A percentile compares a stretch with the other conserved stretches of the same genome.
These are phyloP conservation scores for Isochrysis galbana DNA, from an alignment of 78 protist genomes.

Conservation along the genomic window DNA sequence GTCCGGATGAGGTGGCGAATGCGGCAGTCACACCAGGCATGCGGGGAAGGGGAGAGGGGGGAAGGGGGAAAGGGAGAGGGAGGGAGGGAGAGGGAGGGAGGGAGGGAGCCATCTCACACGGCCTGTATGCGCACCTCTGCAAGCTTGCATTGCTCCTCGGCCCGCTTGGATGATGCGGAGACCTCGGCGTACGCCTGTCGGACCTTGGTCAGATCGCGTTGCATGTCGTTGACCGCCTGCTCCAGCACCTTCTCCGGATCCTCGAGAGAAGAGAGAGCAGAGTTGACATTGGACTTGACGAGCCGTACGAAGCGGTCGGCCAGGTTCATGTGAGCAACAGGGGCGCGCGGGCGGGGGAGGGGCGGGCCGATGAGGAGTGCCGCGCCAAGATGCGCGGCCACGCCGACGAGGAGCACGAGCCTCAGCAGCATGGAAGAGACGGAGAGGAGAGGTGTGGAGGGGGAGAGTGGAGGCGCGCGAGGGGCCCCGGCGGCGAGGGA, in stretches of 20 bases:
- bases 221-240: slow-evolving; percentile 28
- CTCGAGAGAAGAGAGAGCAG: not conserved
- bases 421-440: too few species aligned
- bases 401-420: too few species aligned
- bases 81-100: not conserved
- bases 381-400: too few species aligned
- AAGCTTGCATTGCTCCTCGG: not conserved
- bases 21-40: not conserved
- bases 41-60: not conserved
- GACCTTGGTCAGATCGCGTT: not conserved
- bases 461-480: too few species aligned
- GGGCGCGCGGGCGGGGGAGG: too few species aligned
- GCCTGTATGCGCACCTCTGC: too few species aligned
- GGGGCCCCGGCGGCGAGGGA: too few species aligned
- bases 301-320: slow-evolving; percentile 12
- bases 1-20: not conserved
- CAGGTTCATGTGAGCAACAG: too few species aligned
- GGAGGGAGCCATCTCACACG: not conserved
- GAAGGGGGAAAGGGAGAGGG: not conserved
- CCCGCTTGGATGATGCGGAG: not conserved
- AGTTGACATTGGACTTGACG: not conserved
- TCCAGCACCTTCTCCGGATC: slow-evolving; percentile 33
- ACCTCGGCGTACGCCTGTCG: slow-evolving; percentile 25
- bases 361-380: too few species aligned
- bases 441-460: too few species aligned